A percentile compares a stretch with the other conserved stretches of the same genome.
These are phyloP conservation scores for Fraxinus americana DNA, from an alignment of 257 asterid species.

Conservation along the genomic window DNA sequence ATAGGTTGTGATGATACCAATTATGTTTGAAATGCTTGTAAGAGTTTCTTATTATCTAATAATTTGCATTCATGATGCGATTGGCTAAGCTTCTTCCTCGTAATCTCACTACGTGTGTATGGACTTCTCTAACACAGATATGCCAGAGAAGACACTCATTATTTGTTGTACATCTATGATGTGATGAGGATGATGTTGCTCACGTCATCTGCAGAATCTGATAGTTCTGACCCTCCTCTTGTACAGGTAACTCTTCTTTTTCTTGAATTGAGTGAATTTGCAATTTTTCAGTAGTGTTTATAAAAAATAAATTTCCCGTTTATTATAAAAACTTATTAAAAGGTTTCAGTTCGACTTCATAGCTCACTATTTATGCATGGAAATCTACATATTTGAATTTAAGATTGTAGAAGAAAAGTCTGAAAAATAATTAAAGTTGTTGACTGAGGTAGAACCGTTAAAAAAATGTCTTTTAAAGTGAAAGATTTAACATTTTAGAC, in stretches of 20 bases:
- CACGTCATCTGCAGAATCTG: conserved; percentile 48
- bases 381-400: neutral
- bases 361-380: neutral
- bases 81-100: conserved; percentile 1
- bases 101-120: conserved; percentile 17
- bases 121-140: conserved; percentile 51
- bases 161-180: conserved; percentile 85
- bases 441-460: neutral
- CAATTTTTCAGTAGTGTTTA: neutral
- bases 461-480: conserved; percentile 1
- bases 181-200: conserved; percentile 70
- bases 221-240: conserved; percentile 67
- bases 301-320: neutral
- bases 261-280: conserved; percentile 10
- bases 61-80: conserved; percentile 8
- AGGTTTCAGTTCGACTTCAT: neutral
- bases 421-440: conserved; percentile 16
- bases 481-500: conserved; percentile 1
- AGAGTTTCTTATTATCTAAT: conserved; percentile 5
- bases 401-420: neutral
- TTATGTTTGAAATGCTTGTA: neutral
- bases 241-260: conserved; percentile 58
- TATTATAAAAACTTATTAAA: neutral
- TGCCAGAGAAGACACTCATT: conserved; percentile 98
- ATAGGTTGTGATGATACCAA: neutral